These are phyloP conservation scores for Diaporthe caulivora DNA, from an alignment of 2,329 filamentous ascomycete genomes.

Conservation along the genomic window DNA sequence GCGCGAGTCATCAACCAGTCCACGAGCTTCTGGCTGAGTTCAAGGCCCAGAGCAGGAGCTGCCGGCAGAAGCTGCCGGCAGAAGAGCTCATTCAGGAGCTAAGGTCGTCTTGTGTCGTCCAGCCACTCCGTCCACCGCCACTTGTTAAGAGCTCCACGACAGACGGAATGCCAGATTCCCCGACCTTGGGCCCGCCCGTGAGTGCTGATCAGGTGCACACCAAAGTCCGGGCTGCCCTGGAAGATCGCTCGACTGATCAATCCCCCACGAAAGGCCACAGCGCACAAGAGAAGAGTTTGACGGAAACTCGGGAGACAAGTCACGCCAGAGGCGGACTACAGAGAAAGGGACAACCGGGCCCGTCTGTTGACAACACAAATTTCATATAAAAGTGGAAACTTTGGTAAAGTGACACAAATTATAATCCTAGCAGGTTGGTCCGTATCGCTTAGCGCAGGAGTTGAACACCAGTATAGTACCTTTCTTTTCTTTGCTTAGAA, in stretches of 20 bases:
- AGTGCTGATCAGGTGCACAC: not conserved
- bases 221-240: not conserved
- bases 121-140: conserved; percentile 8
- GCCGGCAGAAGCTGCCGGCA: not conserved
- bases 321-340: not conserved
- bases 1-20: not conserved
- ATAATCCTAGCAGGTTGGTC: not conserved
- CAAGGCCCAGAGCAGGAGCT: not conserved
- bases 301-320: too few species aligned
- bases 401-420: too few species aligned
- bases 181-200: not conserved
- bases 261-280: not conserved
- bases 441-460: not conserved
- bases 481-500: not conserved
- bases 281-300: not conserved
- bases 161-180: not conserved
- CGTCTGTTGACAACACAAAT: not conserved
- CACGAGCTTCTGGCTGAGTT: conserved; percentile 21
- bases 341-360: not conserved
- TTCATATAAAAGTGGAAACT: not conserved
- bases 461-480: too few species aligned
- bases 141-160: not conserved
- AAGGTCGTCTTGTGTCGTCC: not conserved
- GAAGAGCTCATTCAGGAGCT: not conserved
- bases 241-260: not conserved